Evolutionary conservation across 129 eudicot genomes (phyloP).

Genomic region (Artemisia annua): DNA sequence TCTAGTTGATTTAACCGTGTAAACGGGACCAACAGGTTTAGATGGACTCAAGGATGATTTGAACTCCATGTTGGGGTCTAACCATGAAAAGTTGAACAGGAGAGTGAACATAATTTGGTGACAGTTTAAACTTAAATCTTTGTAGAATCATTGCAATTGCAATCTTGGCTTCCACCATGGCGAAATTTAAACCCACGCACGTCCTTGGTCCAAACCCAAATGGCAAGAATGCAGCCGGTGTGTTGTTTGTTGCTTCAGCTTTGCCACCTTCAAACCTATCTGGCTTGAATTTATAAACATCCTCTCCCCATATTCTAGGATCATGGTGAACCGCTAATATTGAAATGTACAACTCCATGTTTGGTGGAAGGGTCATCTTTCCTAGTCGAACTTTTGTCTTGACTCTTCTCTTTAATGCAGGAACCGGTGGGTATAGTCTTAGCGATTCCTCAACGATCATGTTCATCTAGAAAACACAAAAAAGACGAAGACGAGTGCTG

Average conservation of each 20-base stretch:
- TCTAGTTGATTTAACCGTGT: too few relatives aligned
- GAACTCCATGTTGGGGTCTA: conserved; percentile 66
- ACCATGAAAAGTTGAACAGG: conserved; percentile 58
- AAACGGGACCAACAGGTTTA: too few relatives aligned
- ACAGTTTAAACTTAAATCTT: conserved; percentile 49
- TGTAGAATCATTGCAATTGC: conserved; percentile 69
- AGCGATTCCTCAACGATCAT: conserved; percentile 75
- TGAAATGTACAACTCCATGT: conserved; percentile 55
- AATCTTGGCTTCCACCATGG: conserved; percentile 58
- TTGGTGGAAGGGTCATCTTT: conserved; percentile 44
- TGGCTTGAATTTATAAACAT: conserved; percentile 66
- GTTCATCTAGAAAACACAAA: conserved; percentile 43
- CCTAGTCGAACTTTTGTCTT: conserved; percentile 46
- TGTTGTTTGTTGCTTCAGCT: conserved; percentile 64
- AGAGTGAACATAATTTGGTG: conserved; percentile 61
- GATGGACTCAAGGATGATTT: conserved; percentile 38
- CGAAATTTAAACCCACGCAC: conserved; percentile 71
- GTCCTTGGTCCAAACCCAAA: conserved; percentile 79
- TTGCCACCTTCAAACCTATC: conserved; percentile 68
- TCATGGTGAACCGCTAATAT: conserved; percentile 75
- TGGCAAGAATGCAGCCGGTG: conserved; percentile 61
- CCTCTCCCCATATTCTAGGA: conserved; percentile 71
- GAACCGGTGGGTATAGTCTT: conserved; percentile 76
- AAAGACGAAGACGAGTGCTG: neutral
- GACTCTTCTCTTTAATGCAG: conserved; percentile 47